Evolutionary conservation across 441 rosid genomes (phyloP).

Genomic region (Euphorbia schlechtendalii): DNA sequence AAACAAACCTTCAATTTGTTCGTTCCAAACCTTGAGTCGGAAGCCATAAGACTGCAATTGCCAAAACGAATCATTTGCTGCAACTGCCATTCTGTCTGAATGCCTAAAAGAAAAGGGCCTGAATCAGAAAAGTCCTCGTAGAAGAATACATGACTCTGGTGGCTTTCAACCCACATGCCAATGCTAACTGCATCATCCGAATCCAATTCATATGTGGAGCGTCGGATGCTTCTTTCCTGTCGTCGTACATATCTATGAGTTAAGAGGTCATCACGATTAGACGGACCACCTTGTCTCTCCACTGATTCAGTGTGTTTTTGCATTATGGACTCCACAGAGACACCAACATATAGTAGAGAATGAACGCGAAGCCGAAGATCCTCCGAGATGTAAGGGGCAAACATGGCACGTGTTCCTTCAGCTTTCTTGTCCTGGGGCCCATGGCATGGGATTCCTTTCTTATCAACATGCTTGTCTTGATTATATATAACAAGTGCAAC

Average conservation of each 20-base stretch:
- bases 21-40: constrained; percentile 84
- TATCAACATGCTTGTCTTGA: constrained; percentile 80
- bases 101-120: constrained; percentile 68
- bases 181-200: constrained; percentile 65
- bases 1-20: constrained; percentile 73
- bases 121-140: constrained; percentile 63
- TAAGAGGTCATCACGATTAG: constrained; percentile 76
- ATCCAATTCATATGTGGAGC: constrained; percentile 70
- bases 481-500: constrained; percentile 79
- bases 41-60: constrained; percentile 66
- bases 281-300: constrained; percentile 80
- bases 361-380: constrained; percentile 81
- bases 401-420: constrained; percentile 90
- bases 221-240: constrained; percentile 84
- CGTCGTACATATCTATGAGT: constrained; percentile 86
- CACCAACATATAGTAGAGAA: constrained; percentile 77
- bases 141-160: constrained; percentile 66
- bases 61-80: constrained; percentile 95
- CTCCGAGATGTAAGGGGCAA: constrained; percentile 93
- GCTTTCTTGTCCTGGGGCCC: constrained; percentile 92
- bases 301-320: constrained; percentile 85
- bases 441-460: constrained; percentile 82
- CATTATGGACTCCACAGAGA: constrained; percentile 92
- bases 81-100: constrained; percentile 95
- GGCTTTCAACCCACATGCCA: constrained; percentile 79